Evolutionary conservation across 331 rosid species (phyloP), one percentile per base, ranked within the genome.

Genomic region (Cydonia oblonga): DNA sequence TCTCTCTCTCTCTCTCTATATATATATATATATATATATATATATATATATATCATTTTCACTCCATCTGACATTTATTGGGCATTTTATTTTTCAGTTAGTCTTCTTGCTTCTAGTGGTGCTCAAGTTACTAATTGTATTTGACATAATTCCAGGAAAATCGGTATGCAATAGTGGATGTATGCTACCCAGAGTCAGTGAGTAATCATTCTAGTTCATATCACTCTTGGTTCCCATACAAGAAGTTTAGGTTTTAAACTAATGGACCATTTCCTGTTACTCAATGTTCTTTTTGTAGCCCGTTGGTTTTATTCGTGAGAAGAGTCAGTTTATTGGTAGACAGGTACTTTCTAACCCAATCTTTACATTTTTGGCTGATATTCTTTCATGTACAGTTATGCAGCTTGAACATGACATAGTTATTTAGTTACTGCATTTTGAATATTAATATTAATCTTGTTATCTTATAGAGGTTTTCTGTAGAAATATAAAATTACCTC

Each of bases 101-200:
- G 22, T 69, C 9, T 19, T 46, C 49, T 8, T 23, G 18, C 64
- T 35, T 35, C 42, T 56, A 22, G 61, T 56, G 61, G 61, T 56
- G 11, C 33, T 59, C 74, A 84, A 74, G 19, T 73, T 71, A 66
- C 64, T 75, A 53, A 69, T 71, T 72, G 24, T 67, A 49, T 53
- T 82, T 83, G 80, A 67, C 59, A 76, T 75, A 73, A 76, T 69
- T 86, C 77, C 84, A 93, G 98, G 98, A 91, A 90, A 93, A 90
- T 73, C 96, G 90, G 10, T 93, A 93, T 86, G 98, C 87, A 71
- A 74, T 93, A 66, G 92, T 93, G 57, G 98, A 93, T 66, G 96
- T 80, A 70, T 93, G 92, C 91, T 91, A 87, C 87, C 97, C 98
- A 30, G 86, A 91, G 70, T 82, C 96, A 64, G 98, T 93, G 67